Conservation (phyloP, 2,329 filamentous ascomycete genomes). For the Davidsoniella eucalypti region DNA sequence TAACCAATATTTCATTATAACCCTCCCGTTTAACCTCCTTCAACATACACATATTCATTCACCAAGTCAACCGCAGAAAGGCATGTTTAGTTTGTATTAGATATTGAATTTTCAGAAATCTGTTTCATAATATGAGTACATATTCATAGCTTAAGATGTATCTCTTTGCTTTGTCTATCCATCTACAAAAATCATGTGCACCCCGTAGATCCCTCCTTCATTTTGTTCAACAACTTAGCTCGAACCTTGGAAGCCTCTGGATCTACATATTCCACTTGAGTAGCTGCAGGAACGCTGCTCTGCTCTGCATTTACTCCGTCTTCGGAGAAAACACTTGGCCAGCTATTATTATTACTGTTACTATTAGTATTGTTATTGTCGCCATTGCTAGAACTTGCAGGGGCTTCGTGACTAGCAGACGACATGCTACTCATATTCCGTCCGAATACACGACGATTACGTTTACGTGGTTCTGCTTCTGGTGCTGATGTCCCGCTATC, state of each 20-base stretch:
- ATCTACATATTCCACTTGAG: constrained; percentile 38
- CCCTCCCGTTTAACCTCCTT: too few species aligned
- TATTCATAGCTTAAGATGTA: too few species aligned
- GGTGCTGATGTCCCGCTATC: too few species aligned
- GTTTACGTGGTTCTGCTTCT: constrained; percentile 15
- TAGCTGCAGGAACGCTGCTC: constrained; percentile 25
- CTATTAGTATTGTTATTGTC: constrained; percentile 6
- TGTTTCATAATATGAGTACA: too few species aligned
- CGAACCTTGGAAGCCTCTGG: constrained; percentile 30
- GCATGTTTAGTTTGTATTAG: too few species aligned
- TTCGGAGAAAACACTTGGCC: not conserved
- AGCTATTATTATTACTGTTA: too few species aligned
- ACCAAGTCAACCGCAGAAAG: too few species aligned
- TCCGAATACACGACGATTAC: constrained; percentile 36
- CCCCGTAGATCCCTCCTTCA: constrained; percentile 16
- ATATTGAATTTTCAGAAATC: too few species aligned
- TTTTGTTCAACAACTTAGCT: constrained; percentile 28
- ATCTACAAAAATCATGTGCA: not conserved
- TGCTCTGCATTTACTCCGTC: constrained; percentile 14
- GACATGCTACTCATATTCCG: constrained; percentile 41
- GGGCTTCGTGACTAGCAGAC: not conserved
- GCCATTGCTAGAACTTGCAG: constrained; percentile 9
- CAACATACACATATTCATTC: too few species aligned
- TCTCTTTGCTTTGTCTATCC: too few species aligned
- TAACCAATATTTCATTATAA: too few species aligned